Conservation (phyloP, 2,329 filamentous ascomycete species). For the Trichoderma brevicompactum region DNA sequence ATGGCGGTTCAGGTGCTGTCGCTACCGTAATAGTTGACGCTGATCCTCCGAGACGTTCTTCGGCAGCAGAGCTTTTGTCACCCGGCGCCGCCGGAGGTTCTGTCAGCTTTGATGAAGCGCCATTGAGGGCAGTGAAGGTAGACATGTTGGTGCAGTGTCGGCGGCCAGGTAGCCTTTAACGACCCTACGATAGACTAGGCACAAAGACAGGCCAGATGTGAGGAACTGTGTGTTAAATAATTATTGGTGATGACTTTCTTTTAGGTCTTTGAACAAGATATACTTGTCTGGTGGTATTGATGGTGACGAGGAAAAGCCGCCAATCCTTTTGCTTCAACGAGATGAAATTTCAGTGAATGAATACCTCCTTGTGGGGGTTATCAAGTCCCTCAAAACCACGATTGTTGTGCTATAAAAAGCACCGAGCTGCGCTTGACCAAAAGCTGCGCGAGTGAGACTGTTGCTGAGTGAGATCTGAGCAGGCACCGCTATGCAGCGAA, state of each 20-base stretch:
- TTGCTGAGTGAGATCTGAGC: background rate
- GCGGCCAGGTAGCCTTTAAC: conserved; percentile 6
- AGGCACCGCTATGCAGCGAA: conserved; percentile 9
- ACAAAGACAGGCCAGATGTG: background rate
- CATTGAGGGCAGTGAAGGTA: conserved; percentile 58
- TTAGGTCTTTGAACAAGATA: background rate
- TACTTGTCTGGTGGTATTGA: background rate
- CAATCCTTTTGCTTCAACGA: background rate
- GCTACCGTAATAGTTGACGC: conserved; percentile 36
- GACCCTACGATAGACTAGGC: conserved; percentile 13
- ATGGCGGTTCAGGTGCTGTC: conserved; percentile 34
- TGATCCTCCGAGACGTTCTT: conserved; percentile 41
- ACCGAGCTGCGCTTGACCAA: conserved; percentile 4
- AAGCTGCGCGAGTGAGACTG: conserved; percentile 5
- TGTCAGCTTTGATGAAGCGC: conserved; percentile 51
- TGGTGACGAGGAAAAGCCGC: background rate
- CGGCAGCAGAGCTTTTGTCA: conserved; percentile 40
- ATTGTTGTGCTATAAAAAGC: background rate
- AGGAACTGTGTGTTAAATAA: background rate
- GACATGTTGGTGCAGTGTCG: conserved; percentile 46
- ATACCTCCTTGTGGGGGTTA: background rate
- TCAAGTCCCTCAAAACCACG: background rate
- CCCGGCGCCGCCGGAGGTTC: conserved; percentile 42
- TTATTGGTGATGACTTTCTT: background rate
- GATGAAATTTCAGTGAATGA: background rate